Percentiles rank a stretch among this genome's conserved stretches.
phyloP scores from a whole-genome alignment of 495 filamentous ascomycete species.

The Aspergillus baeticus region DNA sequence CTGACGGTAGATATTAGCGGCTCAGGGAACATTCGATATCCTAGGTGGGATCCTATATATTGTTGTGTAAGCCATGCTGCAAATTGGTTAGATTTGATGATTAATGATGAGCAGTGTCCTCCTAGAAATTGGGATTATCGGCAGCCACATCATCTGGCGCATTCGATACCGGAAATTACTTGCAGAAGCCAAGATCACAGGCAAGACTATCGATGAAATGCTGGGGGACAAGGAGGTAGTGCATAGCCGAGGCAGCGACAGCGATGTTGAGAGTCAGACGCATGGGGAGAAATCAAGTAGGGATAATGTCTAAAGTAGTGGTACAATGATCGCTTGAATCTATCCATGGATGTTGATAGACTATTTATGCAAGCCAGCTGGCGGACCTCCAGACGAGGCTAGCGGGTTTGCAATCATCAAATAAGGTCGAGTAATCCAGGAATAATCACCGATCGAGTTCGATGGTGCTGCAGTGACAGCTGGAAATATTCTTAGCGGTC shows the following conservation, averaged over 20 bases:
- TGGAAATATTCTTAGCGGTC: too few species aligned
- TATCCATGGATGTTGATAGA: too few species aligned
- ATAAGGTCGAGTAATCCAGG: too few species aligned
- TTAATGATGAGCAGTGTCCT: constrained; percentile 42
- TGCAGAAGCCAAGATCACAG: constrained; percentile 52
- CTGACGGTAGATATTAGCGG: constrained; percentile 37
- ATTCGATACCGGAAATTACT: constrained; percentile 61
- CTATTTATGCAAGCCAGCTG: too few species aligned
- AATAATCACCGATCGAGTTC: too few species aligned
- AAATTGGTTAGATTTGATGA: neutral
- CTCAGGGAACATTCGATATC: constrained; percentile 68
- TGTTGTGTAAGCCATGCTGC: constrained; percentile 49
- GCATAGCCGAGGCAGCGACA: neutral
- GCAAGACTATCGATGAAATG: constrained; percentile 65
- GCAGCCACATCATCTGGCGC: constrained; percentile 66
- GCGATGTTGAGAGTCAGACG: neutral
- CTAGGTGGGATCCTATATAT: constrained; percentile 70
- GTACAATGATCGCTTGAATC: too few species aligned
- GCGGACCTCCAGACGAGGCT: too few species aligned
- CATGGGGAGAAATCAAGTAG: neutral
- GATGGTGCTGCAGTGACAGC: too few species aligned
- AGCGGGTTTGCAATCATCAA: too few species aligned
- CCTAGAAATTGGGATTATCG: constrained; percentile 68
- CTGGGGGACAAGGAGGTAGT: constrained; percentile 19
- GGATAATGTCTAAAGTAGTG: too few species aligned